These are phyloP conservation scores for Cylindrotheca closterium DNA, from an alignment of 108 stramenopile genomes.

Conservation along the genomic window DNA sequence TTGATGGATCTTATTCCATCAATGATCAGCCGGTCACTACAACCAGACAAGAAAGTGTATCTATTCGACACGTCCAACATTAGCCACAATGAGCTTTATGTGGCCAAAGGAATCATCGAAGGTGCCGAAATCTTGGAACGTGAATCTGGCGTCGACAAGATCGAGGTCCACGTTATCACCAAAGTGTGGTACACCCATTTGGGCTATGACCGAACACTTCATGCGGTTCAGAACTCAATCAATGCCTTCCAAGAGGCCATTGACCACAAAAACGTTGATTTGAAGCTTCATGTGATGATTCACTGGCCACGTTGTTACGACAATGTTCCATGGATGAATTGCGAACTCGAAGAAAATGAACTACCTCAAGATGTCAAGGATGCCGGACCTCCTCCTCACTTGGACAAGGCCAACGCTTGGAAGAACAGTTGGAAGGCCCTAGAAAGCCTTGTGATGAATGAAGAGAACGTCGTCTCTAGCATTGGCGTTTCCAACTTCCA, in stretches of 20 bases:
- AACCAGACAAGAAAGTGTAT: constrained; percentile 39
- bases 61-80: constrained; percentile 80
- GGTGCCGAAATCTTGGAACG: constrained; percentile 20
- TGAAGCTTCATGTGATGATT: constrained; percentile 60
- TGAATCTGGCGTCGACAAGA: constrained; percentile 4
- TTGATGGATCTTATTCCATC: constrained; percentile 46
- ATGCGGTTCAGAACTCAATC: constrained; percentile 60
- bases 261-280: constrained; percentile 36
- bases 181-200: constrained; percentile 93
- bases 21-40: constrained; percentile 32
- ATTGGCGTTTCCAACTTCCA: constrained; percentile 83
- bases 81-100: constrained; percentile 67
- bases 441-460: constrained; percentile 47
- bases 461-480: constrained; percentile 38
- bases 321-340: constrained; percentile 76
- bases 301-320: constrained; percentile 83
- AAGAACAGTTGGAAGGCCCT: constrained; percentile 74
- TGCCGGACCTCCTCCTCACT: constrained; percentile 70
- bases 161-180: constrained; percentile 76
- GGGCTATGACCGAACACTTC: constrained; percentile 79
- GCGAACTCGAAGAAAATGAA: constrained; percentile 60
- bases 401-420: constrained; percentile 59
- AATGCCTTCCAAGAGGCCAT: constrained; percentile 33
- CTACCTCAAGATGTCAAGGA: constrained; percentile 58
- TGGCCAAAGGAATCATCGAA: constrained; percentile 61